Evolutionary conservation across 345 rosid species (phyloP).

Genomic region (Mangifera indica): DNA sequence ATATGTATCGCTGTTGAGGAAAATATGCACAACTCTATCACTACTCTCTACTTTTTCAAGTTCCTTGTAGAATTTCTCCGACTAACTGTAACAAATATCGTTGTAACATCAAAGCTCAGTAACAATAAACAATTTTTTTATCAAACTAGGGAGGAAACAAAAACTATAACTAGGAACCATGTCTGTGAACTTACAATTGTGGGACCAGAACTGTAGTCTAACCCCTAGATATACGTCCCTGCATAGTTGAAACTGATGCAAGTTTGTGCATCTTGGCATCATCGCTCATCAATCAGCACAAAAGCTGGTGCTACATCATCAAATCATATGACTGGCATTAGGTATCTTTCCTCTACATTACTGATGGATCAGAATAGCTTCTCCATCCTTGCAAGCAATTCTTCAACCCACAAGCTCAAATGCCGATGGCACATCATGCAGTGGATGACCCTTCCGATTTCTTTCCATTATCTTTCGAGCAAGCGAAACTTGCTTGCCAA

Average conservation of each 20-base stretch:
- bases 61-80: background rate
- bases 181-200: constrained; percentile 62
- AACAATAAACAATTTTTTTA: too few species aligned
- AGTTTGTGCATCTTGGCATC: constrained; percentile 97
- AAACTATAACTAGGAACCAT: background rate
- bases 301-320: background rate
- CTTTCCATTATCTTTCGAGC: constrained; percentile 72
- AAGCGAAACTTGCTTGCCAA: constrained; percentile 83
- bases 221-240: constrained; percentile 64
- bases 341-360: background rate
- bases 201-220: constrained; percentile 66
- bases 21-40: background rate
- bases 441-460: constrained; percentile 79
- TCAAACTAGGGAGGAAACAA: too few species aligned
- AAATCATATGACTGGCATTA: background rate
- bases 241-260: constrained; percentile 84
- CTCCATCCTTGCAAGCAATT: background rate
- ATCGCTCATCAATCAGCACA: constrained; percentile 8
- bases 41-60: background rate
- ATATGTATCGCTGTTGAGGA: too few species aligned
- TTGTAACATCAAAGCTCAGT: too few species aligned
- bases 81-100: background rate
- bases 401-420: constrained; percentile 47
- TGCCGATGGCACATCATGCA: constrained; percentile 89
- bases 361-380: background rate